phyloP scores from a whole-genome alignment of 1,139 yeast species.

The Scheffersomyces quercinus region DNA sequence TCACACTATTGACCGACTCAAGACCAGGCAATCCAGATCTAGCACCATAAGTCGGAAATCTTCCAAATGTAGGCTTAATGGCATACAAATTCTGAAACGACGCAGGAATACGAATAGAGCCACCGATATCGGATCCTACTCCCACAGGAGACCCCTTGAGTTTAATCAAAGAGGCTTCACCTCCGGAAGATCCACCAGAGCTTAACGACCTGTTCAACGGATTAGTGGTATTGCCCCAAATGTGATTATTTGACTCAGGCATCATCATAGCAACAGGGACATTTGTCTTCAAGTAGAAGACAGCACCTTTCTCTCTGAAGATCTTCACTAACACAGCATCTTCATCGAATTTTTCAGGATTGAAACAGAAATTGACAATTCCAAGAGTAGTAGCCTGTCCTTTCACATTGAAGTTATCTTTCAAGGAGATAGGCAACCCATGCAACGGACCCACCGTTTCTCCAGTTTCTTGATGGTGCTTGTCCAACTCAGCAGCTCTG shows the following conservation, averaged over 20 bases:
- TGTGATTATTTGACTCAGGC: conserved; percentile 38
- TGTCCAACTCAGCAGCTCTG: conserved; percentile 30
- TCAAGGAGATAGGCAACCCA: conserved; percentile 44
- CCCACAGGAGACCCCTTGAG: conserved; percentile 49
- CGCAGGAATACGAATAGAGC: conserved; percentile 52
- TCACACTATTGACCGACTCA: conserved; percentile 36
- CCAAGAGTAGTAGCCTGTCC: conserved; percentile 58
- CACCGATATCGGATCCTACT: conserved; percentile 60
- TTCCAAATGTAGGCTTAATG: conserved; percentile 47
- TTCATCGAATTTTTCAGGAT: conserved; percentile 21
- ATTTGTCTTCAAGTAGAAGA: conserved; percentile 34
- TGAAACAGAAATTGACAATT: conserved; percentile 33
- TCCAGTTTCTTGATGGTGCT: conserved; percentile 24
- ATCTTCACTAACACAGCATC: conserved; percentile 29
- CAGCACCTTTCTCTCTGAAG: conserved; percentile 32
- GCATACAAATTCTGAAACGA: conserved; percentile 50
- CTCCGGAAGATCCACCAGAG: conserved; percentile 41
- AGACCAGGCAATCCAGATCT: conserved; percentile 61
- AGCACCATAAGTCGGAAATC: conserved; percentile 51
- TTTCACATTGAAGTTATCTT: conserved; percentile 47
- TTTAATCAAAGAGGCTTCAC: conserved; percentile 37
- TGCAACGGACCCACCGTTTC: conserved; percentile 33
- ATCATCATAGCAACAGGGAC: conserved; percentile 42
- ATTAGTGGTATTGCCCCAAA: conserved; percentile 34
- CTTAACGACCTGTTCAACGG: conserved; percentile 32